Conservation (phyloP, 1,139 yeast species). For the Nakaseomyces uthaithaninus region DNA sequence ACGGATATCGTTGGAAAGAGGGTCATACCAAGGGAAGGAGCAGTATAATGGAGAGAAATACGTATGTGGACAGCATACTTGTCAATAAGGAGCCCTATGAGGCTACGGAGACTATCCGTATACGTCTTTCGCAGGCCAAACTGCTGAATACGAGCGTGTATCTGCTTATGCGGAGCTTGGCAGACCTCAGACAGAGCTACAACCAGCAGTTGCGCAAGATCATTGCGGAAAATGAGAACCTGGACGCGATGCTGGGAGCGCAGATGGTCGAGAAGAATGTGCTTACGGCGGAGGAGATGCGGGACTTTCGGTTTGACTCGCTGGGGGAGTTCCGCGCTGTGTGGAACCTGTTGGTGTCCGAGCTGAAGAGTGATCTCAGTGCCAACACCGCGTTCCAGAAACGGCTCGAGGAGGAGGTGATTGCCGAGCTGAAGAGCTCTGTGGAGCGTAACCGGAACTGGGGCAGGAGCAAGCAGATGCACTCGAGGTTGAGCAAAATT, state of each 20-base stretch:
- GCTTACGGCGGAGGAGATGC: constrained; percentile 31
- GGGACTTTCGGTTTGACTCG: constrained; percentile 39
- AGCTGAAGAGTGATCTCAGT: constrained; percentile 46
- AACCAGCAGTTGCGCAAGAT: constrained; percentile 45
- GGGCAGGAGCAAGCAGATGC: constrained; percentile 37
- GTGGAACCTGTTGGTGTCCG: constrained; percentile 50
- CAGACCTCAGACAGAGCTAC: constrained; percentile 42
- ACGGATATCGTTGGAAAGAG: too few species aligned
- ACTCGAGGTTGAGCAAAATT: constrained; percentile 35
- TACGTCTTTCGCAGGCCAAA: constrained; percentile 41
- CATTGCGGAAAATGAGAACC: constrained; percentile 38
- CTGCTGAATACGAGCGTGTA: constrained; percentile 44
- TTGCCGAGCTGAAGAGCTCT: constrained; percentile 47
- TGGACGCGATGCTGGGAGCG: constrained; percentile 32
- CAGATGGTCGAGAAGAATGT: constrained; percentile 33
- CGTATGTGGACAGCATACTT: constrained; percentile 40
- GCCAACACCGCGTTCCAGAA: constrained; percentile 46
- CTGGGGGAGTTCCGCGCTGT: constrained; percentile 49
- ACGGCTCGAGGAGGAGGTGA: constrained; percentile 47
- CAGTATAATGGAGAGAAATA: constrained; percentile 33
- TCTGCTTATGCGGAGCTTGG: constrained; percentile 47
- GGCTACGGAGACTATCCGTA: constrained; percentile 41
- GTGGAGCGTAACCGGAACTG: constrained; percentile 48
- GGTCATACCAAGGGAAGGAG: too few species aligned
- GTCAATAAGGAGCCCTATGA: constrained; percentile 41